These are phyloP conservation scores for Pyrenula aspistea DNA, from an alignment of 495 filamentous ascomycete species.

Conservation along the genomic window DNA sequence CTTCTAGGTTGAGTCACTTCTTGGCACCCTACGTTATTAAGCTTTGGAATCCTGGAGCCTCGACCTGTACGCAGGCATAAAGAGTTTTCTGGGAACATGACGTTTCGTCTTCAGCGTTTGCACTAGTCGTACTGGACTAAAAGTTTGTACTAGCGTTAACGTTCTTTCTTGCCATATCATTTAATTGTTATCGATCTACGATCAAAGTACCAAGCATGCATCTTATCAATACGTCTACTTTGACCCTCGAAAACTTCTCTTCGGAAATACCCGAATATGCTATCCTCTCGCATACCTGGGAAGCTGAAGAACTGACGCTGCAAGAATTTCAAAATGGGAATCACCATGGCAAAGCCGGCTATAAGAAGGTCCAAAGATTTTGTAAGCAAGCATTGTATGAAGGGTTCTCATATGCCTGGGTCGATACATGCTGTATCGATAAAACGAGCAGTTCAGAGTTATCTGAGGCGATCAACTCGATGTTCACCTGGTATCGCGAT, in stretches of 20 bases:
- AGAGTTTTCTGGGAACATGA: no score
- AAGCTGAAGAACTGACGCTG: background rate
- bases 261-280: background rate
- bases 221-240: background rate
- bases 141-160: no score
- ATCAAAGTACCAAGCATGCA: background rate
- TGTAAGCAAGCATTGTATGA: background rate
- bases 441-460: conserved; percentile 26
- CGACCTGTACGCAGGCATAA: no score
- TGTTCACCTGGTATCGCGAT: conserved; percentile 37
- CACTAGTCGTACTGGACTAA: no score
- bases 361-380: background rate
- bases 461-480: conserved; percentile 27
- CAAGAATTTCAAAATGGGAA: background rate
- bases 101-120: no score
- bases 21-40: no score
- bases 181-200: background rate
- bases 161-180: no score
- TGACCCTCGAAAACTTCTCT: background rate
- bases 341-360: background rate
- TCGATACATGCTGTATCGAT: conserved; percentile 39
- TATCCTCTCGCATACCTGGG: background rate
- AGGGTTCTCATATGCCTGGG: conserved; percentile 26
- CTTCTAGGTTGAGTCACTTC: no score
- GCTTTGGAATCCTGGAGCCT: no score